These are phyloP conservation scores for Penicillium sp. DNA, from an alignment of 2,329 filamentous ascomycete genomes.

Conservation along the genomic window DNA sequence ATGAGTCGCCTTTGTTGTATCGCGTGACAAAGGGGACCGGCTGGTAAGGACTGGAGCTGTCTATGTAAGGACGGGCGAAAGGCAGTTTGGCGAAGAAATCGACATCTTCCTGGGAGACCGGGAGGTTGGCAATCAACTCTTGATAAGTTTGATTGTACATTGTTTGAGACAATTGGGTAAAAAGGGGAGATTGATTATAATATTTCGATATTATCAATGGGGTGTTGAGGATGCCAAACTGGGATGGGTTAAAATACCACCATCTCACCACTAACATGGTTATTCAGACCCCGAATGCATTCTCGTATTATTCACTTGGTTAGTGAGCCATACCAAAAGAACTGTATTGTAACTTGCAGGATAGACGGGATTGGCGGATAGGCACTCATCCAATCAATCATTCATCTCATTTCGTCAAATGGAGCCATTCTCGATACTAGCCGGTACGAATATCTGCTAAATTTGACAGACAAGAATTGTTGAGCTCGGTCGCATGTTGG, in stretches of 20 bases:
- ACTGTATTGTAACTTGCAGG: too few relatives aligned
- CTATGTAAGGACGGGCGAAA: conserved; percentile 4
- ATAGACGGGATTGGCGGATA: too few relatives aligned
- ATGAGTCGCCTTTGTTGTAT: conserved; percentile 13
- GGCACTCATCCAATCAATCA: too few relatives aligned
- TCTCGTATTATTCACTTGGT: too few relatives aligned
- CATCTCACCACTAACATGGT: too few relatives aligned
- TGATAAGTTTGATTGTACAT: not conserved
- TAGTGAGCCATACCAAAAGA: too few relatives aligned
- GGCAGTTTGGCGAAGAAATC: conserved; percentile 9
- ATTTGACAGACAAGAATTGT: not conserved
- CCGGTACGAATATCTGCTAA: too few relatives aligned
- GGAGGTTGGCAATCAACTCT: not conserved
- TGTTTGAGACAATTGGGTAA: not conserved
- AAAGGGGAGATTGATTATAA: not conserved
- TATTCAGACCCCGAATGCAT: too few relatives aligned
- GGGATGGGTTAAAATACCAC: too few relatives aligned
- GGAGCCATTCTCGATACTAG: too few relatives aligned
- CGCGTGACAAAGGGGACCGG: conserved; percentile 17
- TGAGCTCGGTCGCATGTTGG: not conserved
- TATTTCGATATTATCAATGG: not conserved
- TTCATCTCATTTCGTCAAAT: too few relatives aligned
- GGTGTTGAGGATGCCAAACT: too few relatives aligned
- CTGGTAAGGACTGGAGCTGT: conserved; percentile 4
- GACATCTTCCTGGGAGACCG: conserved; percentile 1